These are phyloP conservation scores for Hypoxylon lenormandii DNA, from an alignment of 495 filamentous ascomycete genomes.

Conservation along the genomic window DNA sequence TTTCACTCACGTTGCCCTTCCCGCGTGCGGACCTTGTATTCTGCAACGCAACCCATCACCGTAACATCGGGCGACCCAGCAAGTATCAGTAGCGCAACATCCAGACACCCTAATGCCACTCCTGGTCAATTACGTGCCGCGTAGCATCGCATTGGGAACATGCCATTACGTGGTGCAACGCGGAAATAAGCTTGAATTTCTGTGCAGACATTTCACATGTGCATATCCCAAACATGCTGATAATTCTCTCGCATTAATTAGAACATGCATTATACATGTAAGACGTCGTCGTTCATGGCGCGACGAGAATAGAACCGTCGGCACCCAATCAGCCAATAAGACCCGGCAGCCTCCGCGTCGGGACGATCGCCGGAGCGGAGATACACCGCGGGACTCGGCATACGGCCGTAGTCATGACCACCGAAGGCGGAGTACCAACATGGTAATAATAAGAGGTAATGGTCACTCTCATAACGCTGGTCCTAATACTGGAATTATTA, in stretches of 20 bases:
- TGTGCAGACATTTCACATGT: neutral
- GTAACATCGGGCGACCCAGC: neutral
- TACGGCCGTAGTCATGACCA: too few species aligned
- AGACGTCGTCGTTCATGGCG: too few species aligned
- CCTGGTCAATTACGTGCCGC: conserved; percentile 7
- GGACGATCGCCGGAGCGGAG: too few species aligned
- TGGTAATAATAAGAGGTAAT: too few species aligned
- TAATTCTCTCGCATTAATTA: conserved; percentile 10
- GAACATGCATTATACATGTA: too few species aligned
- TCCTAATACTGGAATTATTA: too few species aligned
- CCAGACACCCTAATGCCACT: neutral
- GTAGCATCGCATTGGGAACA: conserved; percentile 19
- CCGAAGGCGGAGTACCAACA: too few species aligned
- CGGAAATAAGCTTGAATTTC: conserved; percentile 10
- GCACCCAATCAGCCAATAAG: too few species aligned
- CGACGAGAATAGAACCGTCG: too few species aligned
- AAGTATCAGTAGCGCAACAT: conserved; percentile 12
- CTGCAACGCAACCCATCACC: neutral
- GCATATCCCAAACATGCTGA: neutral
- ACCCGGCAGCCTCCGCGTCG: too few species aligned
- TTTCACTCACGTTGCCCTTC: conserved; percentile 12
- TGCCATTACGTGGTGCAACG: conserved; percentile 7
- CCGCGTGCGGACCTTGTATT: neutral
- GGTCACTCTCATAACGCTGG: too few species aligned
- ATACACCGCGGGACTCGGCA: too few species aligned